Percentiles rank a stretch among this genome's conserved stretches.
Evolutionary conservation across 2,329 filamentous ascomycete species (phyloP).

Genomic region (Clarireedia monteithiana): DNA sequence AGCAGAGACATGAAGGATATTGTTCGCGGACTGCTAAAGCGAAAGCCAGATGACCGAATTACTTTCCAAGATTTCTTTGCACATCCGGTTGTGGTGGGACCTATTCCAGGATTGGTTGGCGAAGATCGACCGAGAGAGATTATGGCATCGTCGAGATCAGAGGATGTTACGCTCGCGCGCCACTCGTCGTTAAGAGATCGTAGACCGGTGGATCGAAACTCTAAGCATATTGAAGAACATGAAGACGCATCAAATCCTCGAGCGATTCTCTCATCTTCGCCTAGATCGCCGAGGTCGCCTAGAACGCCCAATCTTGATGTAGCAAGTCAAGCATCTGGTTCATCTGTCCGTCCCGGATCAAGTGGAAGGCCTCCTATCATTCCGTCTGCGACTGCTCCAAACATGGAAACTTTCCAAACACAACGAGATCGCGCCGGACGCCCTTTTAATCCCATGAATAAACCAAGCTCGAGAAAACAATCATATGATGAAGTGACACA

Average conservation of each 20-base stretch:
- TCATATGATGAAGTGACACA: constrained; percentile 24
- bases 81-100: constrained; percentile 61
- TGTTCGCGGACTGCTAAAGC: constrained; percentile 74
- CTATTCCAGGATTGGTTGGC: constrained; percentile 73
- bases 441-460: constrained; percentile 1
- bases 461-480: constrained; percentile 14
- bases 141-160: constrained; percentile 9
- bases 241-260: neutral
- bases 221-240: constrained; percentile 8
- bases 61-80: constrained; percentile 81
- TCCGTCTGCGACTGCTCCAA: constrained; percentile 25
- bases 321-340: constrained; percentile 15
- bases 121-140: constrained; percentile 53
- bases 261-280: neutral
- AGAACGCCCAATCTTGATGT: constrained; percentile 14
- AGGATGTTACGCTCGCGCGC: constrained; percentile 16
- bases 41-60: constrained; percentile 76
- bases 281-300: constrained; percentile 18
- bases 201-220: neutral
- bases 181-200: constrained; percentile 16
- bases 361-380: constrained; percentile 19
- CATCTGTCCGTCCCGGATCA: constrained; percentile 16
- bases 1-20: constrained; percentile 72
- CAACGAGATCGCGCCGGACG: constrained; percentile 14
- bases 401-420: constrained; percentile 25